phyloP scores from a whole-genome alignment of 371 early-diverging fungal species.

The Parasitella parasitica region DNA sequence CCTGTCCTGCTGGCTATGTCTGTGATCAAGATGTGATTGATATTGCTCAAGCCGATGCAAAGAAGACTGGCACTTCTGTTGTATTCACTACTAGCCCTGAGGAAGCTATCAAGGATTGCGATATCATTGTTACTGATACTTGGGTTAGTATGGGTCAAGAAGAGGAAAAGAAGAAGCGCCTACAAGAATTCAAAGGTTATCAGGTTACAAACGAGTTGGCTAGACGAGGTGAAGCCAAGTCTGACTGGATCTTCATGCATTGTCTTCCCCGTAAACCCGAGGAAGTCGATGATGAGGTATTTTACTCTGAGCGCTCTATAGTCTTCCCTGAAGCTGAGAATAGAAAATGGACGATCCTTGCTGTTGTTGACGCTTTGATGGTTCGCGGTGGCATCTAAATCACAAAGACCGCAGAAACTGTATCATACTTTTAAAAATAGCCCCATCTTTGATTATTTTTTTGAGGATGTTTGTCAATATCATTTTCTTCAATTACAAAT shows the following conservation, averaged over 20 bases:
- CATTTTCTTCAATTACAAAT: neutral
- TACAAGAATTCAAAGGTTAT: conserved; percentile 85
- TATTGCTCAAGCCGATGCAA: conserved; percentile 55
- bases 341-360: conserved; percentile 95
- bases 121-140: conserved; percentile 94
- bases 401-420: neutral
- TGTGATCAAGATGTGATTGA: conserved; percentile 70
- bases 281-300: conserved; percentile 95
- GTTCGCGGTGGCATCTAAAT: conserved; percentile 46
- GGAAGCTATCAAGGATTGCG: conserved; percentile 78
- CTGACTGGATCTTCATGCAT: conserved; percentile 95
- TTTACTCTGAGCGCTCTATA: conserved; percentile 87
- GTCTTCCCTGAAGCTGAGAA: conserved; percentile 98
- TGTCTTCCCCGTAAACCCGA: conserved; percentile 94
- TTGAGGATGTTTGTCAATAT: neutral
- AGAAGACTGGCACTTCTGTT: conserved; percentile 54
- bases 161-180: conserved; percentile 79
- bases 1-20: conserved; percentile 82
- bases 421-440: conserved; percentile 1
- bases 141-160: conserved; percentile 99
- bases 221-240: conserved; percentile 70
- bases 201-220: conserved; percentile 85
- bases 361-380: conserved; percentile 76
- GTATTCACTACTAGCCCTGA: conserved; percentile 66
- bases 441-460: neutral